Evolutionary conservation across 768 basidiomycete species (phyloP).

Genomic region (Strobilomyces echinocephalus): DNA sequence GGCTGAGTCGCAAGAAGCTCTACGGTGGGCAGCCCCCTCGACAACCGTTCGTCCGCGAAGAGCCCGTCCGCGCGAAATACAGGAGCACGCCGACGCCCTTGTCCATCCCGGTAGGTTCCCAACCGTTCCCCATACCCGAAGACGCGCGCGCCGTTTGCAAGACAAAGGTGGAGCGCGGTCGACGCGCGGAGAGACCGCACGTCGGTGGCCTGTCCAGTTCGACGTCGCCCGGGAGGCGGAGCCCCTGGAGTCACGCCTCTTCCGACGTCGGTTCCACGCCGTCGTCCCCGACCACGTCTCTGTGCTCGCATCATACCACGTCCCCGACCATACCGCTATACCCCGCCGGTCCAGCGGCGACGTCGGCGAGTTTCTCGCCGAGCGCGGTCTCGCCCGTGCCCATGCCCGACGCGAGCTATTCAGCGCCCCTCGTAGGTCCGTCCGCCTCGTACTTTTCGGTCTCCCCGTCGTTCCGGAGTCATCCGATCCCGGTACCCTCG

Average conservation of each 20-base stretch:
- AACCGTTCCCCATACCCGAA: slow-evolving; percentile 14
- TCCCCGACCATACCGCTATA: slow-evolving; percentile 21
- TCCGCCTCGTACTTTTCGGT: slow-evolving; percentile 13
- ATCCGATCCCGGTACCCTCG: slow-evolving; percentile 10
- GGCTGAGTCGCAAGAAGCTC: slow-evolving; percentile 65
- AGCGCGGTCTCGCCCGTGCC: slow-evolving; percentile 2
- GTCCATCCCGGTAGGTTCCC: slow-evolving; percentile 26
- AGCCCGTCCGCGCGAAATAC: slow-evolving; percentile 36
- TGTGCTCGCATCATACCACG: slow-evolving; percentile 15
- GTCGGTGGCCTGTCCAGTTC: slow-evolving; percentile 14
- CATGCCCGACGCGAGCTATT: slow-evolving; percentile 15
- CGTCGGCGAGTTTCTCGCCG: slow-evolving; percentile 9
- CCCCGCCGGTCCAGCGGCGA: slow-evolving; percentile 9
- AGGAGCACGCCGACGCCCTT: slow-evolving; percentile 30
- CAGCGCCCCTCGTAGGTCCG: slow-evolving; percentile 10
- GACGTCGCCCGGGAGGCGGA: slow-evolving; percentile 35
- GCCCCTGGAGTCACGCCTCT: slow-evolving; percentile 13
- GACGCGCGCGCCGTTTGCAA: slow-evolving; percentile 18
- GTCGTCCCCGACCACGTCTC: slow-evolving; percentile 22
- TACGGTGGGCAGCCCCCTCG: slow-evolving; percentile 49
- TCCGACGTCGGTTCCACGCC: slow-evolving; percentile 22
- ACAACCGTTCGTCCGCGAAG: slow-evolving; percentile 52
- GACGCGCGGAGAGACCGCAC: slow-evolving; percentile 20
- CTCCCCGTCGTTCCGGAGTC: slow-evolving; percentile 11
- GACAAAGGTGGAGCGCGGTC: slow-evolving; percentile 22